These are phyloP conservation scores for Apophysomyces sp. DNA, from an alignment of 371 early-diverging fungal species.

Conservation along the genomic window DNA sequence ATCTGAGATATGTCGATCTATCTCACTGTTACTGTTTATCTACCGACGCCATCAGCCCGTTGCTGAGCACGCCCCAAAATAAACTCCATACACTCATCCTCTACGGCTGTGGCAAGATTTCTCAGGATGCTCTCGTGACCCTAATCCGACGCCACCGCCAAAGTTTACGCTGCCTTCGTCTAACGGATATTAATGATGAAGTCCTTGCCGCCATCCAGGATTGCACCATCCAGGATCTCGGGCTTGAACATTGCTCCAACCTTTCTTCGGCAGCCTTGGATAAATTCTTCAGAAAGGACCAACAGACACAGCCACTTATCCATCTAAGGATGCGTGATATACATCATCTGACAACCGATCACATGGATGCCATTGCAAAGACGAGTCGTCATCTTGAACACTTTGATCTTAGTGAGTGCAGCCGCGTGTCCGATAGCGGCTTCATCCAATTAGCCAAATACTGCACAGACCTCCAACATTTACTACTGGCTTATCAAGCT, in stretches of 20 bases:
- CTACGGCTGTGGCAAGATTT: constrained; percentile 44
- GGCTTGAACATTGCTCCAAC: constrained; percentile 41
- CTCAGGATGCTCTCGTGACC: constrained; percentile 21
- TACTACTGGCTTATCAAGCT: constrained; percentile 36
- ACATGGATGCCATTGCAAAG: constrained; percentile 18
- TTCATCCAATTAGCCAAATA: constrained; percentile 23
- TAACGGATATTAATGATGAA: constrained; percentile 40
- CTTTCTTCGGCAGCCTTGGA: constrained; percentile 22
- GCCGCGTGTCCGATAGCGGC: constrained; percentile 22
- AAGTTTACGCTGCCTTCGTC: constrained; percentile 26
- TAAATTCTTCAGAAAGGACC: constrained; percentile 12
- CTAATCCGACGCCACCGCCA: constrained; percentile 29
- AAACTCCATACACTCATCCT: constrained; percentile 31
- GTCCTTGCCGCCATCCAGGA: constrained; percentile 31
- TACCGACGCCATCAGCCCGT: constrained; percentile 36
- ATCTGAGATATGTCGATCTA: constrained; percentile 30
- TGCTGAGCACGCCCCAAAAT: constrained; percentile 21
- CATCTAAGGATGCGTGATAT: constrained; percentile 42
- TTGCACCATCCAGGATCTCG: constrained; percentile 29
- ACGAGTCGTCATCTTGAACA: constrained; percentile 21
- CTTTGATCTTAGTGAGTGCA: constrained; percentile 42
- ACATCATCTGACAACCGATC: constrained; percentile 28
- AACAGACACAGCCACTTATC: constrained; percentile 2
- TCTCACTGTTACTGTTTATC: constrained; percentile 48
- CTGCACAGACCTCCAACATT: constrained; percentile 20